Conservation (phyloP, 345 rosid species). For the Eucalyptus curtisii region DNA sequence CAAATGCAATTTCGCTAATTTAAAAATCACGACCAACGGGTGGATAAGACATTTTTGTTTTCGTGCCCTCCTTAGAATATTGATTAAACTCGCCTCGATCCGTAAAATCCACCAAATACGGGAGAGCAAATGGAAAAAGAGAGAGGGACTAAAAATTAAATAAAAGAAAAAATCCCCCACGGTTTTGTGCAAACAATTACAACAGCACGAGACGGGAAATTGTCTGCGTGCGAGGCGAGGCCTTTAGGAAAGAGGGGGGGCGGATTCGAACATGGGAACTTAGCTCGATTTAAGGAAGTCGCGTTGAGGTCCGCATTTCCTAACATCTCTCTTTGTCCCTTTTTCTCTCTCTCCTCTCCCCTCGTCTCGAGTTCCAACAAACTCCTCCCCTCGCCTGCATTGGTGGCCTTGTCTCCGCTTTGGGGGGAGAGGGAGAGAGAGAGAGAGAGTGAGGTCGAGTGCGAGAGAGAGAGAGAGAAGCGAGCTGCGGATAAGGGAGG, state of each 20-base stretch:
- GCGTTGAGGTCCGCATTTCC: slow-evolving; percentile 33
- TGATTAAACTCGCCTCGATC: not conserved
- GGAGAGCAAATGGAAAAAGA: not conserved
- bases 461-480: not conserved
- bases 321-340: not conserved
- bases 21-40: not conserved
- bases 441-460: not conserved
- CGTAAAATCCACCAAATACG: not conserved
- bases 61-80: not conserved
- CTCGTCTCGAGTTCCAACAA: slow-evolving; percentile 38
- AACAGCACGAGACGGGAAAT: not conserved
- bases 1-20: not conserved
- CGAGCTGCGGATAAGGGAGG: not conserved
- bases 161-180: not conserved
- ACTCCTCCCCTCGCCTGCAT: not conserved
- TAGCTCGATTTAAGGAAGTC: slow-evolving; percentile 11
- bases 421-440: not conserved
- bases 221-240: not conserved
- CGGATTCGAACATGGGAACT: slow-evolving; percentile 22
- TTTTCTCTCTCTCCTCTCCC: not conserved
- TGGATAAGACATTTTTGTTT: no score
- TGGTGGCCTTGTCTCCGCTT: slow-evolving; percentile 2
- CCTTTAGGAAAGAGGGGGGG: not conserved
- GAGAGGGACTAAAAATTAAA: not conserved
- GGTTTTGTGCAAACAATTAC: not conserved